A percentile compares a stretch with the other conserved stretches of the same genome.
phyloP scores from a whole-genome alignment of 108 stramenopile species.

The Cyclotella choctawhatcheeana region DNA sequence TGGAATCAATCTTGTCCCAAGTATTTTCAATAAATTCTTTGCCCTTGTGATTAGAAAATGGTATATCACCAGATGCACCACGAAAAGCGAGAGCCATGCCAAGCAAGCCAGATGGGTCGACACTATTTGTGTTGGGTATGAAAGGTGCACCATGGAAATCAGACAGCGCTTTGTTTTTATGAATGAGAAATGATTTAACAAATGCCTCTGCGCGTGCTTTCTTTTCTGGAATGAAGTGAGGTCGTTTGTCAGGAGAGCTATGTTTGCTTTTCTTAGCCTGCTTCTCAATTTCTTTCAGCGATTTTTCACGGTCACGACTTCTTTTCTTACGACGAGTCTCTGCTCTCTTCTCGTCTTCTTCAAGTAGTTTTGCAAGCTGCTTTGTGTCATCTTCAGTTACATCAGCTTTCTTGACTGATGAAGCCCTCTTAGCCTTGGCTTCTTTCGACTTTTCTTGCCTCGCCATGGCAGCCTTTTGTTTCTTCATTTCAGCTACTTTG shows the following conservation, averaged over 20 bases:
- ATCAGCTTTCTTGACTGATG: slow-evolving; percentile 38
- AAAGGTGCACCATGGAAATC: slow-evolving; percentile 56
- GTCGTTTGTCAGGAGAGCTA: slow-evolving; percentile 38
- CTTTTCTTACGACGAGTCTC: slow-evolving; percentile 75
- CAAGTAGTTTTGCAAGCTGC: slow-evolving; percentile 47
- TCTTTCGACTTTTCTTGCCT: slow-evolving; percentile 67
- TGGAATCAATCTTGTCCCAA: slow-evolving; percentile 76
- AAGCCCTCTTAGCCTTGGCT: slow-evolving; percentile 41
- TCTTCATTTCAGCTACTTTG: slow-evolving; percentile 67
- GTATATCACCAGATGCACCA: slow-evolving; percentile 79
- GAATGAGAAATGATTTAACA: slow-evolving; percentile 72
- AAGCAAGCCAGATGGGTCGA: slow-evolving; percentile 75
- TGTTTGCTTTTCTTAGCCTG: slow-evolving; percentile 59
- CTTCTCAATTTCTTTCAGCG: slow-evolving; percentile 55
- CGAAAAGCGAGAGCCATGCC: slow-evolving; percentile 90
- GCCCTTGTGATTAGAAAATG: slow-evolving; percentile 64
- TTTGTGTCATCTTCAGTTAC: slow-evolving; percentile 37
- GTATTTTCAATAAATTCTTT: slow-evolving; percentile 42
- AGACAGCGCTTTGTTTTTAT: slow-evolving; percentile 58
- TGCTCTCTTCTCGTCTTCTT: slow-evolving; percentile 64
- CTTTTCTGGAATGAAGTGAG: slow-evolving; percentile 51
- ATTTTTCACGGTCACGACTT: slow-evolving; percentile 70
- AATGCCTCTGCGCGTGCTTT: slow-evolving; percentile 75
- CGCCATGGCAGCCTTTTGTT: slow-evolving; percentile 60
- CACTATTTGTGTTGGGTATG: slow-evolving; percentile 63